Percentiles rank a stretch among this genome's conserved stretches.
phyloP scores from a whole-genome alignment of 257 asterid species.

The Solanum etuberosum region DNA sequence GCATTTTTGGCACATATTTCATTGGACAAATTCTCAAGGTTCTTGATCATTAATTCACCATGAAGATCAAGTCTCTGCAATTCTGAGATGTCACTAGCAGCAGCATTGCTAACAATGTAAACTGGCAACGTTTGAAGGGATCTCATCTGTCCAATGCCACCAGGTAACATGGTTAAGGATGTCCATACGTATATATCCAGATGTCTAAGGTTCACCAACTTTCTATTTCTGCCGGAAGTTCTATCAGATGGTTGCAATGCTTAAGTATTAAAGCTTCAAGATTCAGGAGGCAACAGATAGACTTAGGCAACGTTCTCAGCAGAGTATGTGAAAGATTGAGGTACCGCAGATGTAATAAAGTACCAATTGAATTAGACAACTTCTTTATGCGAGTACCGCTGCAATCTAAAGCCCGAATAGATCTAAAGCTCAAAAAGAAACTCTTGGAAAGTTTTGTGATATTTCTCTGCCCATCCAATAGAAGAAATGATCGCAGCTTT shows the following conservation, averaged over 20 bases:
- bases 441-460: neutral
- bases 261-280: neutral
- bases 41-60: slow-evolving; percentile 2
- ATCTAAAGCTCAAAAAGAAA: neutral
- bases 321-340: slow-evolving; percentile 3
- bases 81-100: neutral
- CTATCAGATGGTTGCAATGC: neutral
- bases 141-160: slow-evolving; percentile 1
- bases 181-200: neutral
- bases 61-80: neutral
- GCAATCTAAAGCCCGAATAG: slow-evolving; percentile 2
- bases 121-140: neutral
- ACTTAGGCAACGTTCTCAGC: neutral
- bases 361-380: neutral
- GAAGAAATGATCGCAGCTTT: neutral
- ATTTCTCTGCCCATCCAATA: neutral
- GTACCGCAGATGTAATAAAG: slow-evolving; percentile 1
- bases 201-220: slow-evolving; percentile 3
- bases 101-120: neutral
- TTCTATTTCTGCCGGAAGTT: neutral
- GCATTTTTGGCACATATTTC: neutral
- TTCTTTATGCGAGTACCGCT: neutral
- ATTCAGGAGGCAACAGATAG: neutral
- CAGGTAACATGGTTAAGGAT: neutral
- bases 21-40: neutral